Base-by-base conservation (phyloP, 2,329 filamentous ascomycete genomes). In the Diaporthe capsici region DNA sequence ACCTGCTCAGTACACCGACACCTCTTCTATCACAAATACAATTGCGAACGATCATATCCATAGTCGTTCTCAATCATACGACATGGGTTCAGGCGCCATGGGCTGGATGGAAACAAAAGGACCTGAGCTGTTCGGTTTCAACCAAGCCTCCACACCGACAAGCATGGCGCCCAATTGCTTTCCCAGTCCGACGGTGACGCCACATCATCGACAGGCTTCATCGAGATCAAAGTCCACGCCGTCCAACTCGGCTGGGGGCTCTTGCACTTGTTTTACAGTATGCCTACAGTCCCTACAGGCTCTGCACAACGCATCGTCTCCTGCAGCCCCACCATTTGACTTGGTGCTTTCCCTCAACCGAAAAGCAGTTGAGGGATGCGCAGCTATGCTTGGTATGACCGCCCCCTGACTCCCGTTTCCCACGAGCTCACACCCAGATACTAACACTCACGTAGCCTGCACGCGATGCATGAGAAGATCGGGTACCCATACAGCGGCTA, bases 291-390 rank as follows among this genome's bases (percentile, higher is more conserved):
- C 87, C 5, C 83, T 89, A 1, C 84, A 88, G 73, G 84, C 85
- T 10, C 82, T 89, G 8, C 87, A 88, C 80, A 86, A 87, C 72
- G 84, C 85, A 10, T 85, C 86, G 0, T 82, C 82, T 4, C 84
- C 84, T 0, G 78, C 81, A 1, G 77, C 81, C 0, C 85, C 85
- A 1, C 83, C 86, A 0, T 87, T 89, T 72, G 87, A 88, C 68
- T 78, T 85, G 3, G 84, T 88, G 4, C 80, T 89, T 5, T 83
- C 82, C 15, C 81, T 87, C 49, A 89, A 88, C 78, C 84, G 85
- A 31, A 87, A 85, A 75, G 88, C 88, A 0, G 85, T 89, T 17
- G 86, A 88, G 57, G 84, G 83, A n/a, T 89, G 88, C 75, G 83
- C 84, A 1, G 81, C 82, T 1, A 87, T 89, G 85, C 82, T 90